Percentiles rank a stretch among this genome's conserved stretches.
These are phyloP conservation scores for Sporisorium reilianum DNA, from an alignment of 1,284 basidiomycete species.

Conservation along the genomic window DNA sequence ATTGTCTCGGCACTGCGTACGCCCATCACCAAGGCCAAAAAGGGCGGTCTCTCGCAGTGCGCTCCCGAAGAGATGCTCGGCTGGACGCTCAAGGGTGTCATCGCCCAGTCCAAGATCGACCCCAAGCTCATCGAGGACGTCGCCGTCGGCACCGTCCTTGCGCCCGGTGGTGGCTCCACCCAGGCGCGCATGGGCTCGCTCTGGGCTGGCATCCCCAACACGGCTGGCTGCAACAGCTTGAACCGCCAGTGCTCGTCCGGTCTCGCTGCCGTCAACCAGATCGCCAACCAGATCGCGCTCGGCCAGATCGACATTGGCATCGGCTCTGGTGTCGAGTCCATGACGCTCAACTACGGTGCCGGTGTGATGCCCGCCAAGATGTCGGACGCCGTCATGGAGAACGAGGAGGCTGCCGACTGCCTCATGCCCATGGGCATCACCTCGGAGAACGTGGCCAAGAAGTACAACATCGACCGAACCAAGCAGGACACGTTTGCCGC, in stretches of 20 bases:
- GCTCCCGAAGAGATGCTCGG: constrained; percentile 90
- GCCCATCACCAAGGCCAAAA: constrained; percentile 88
- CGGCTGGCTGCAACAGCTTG: constrained; percentile 79
- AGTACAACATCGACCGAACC: constrained; percentile 80
- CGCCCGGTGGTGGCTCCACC: constrained; percentile 87
- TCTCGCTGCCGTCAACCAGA: constrained; percentile 86
- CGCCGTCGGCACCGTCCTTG: constrained; percentile 92
- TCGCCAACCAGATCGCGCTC: constrained; percentile 84
- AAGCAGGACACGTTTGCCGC: constrained; percentile 88
- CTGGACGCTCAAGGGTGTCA: constrained; percentile 72
- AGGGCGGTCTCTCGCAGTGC: constrained; percentile 88
- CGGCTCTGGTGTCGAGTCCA: constrained; percentile 91
- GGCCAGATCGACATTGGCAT: constrained; percentile 83
- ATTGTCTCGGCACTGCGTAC: constrained; percentile 89
- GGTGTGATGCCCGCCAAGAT: constrained; percentile 79
- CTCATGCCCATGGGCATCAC: constrained; percentile 96
- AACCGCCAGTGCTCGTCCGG: constrained; percentile 92
- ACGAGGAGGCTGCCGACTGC: constrained; percentile 88
- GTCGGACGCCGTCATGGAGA: constrained; percentile 83
- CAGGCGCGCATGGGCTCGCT: constrained; percentile 95
- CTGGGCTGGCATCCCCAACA: constrained; percentile 85
- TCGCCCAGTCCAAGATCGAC: constrained; percentile 75
- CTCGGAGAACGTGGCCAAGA: constrained; percentile 91
- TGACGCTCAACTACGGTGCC: constrained; percentile 79
- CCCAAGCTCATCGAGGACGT: constrained; percentile 80